These are phyloP conservation scores for Paecilomyces sp. DNA, from an alignment of 2,329 filamentous ascomycete species.

Conservation along the genomic window DNA sequence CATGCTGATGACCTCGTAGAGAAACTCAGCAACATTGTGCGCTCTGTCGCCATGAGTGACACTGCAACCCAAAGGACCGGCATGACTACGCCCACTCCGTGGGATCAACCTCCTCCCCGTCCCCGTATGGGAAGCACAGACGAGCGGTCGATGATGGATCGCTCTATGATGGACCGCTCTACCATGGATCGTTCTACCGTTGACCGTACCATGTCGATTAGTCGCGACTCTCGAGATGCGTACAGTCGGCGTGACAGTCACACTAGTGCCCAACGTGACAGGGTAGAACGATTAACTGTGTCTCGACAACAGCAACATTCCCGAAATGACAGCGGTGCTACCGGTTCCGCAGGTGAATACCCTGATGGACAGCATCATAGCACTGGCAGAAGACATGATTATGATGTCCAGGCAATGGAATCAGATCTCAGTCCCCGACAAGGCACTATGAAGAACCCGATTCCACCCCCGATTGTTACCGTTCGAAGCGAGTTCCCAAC, in stretches of 20 bases:
- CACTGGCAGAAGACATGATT: constrained; percentile 72
- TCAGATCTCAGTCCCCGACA: constrained; percentile 66
- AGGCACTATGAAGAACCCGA: constrained; percentile 68
- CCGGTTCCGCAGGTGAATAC: constrained; percentile 75
- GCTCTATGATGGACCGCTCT: constrained; percentile 1
- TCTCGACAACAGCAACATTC: constrained; percentile 52
- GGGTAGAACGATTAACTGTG: constrained; percentile 39
- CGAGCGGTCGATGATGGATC: constrained; percentile 12
- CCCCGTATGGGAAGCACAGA: constrained; percentile 4
- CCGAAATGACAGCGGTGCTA: constrained; percentile 72
- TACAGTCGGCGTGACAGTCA: constrained; percentile 33
- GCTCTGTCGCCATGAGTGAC: constrained; percentile 67
- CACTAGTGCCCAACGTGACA: constrained; percentile 33
- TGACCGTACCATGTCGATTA: constrained; percentile 17
- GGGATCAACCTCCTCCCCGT: constrained; percentile 36
- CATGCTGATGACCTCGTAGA: constrained; percentile 50
- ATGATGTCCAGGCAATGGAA: constrained; percentile 95
- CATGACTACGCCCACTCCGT: constrained; percentile 55
- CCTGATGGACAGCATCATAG: constrained; percentile 64
- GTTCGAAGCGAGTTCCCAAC: constrained; percentile 96
- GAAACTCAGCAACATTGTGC: constrained; percentile 89
- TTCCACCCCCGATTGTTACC: constrained; percentile 84
- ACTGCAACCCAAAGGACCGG: constrained; percentile 43
- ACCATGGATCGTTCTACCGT: background rate
- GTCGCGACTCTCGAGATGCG: constrained; percentile 20